These are phyloP conservation scores for Magnusiomyces clavatus DNA, from an alignment of 1,139 yeast species.

Conservation along the genomic window DNA sequence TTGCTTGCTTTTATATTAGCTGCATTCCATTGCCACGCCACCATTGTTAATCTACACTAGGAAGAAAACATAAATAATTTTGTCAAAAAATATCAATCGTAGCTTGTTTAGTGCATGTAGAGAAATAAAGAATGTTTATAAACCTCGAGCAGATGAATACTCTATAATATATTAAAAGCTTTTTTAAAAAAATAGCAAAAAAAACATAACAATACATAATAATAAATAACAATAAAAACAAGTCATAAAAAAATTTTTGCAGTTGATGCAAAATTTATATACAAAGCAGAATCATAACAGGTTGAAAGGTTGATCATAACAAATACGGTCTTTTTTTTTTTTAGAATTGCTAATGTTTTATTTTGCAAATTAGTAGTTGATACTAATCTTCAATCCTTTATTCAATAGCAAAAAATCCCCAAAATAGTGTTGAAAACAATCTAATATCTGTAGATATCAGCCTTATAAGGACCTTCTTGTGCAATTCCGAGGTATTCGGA, in stretches of 20 bases:
- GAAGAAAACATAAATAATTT: no score
- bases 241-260: constrained; percentile 14
- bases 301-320: background rate
- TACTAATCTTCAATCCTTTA: no score
- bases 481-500: constrained; percentile 95
- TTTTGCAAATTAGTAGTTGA: no score
- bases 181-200: background rate
- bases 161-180: background rate
- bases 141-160: constrained; percentile 3
- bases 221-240: background rate
- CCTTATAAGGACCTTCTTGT: constrained; percentile 94
- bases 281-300: constrained; percentile 7
- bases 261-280: constrained; percentile 21
- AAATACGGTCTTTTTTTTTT: no score
- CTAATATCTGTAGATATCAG: constrained; percentile 98
- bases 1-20: no score
- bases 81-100: no score
- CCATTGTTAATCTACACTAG: no score
- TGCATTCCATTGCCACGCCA: no score
- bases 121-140: no score
- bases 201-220: background rate
- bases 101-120: no score
- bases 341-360: no score
- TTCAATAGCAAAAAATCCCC: constrained; percentile 7
- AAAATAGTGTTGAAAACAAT: constrained; percentile 4